These are phyloP conservation scores for Blastocystis sp. DNA, from an alignment of 352 stramenopile species.

Conservation along the genomic window DNA sequence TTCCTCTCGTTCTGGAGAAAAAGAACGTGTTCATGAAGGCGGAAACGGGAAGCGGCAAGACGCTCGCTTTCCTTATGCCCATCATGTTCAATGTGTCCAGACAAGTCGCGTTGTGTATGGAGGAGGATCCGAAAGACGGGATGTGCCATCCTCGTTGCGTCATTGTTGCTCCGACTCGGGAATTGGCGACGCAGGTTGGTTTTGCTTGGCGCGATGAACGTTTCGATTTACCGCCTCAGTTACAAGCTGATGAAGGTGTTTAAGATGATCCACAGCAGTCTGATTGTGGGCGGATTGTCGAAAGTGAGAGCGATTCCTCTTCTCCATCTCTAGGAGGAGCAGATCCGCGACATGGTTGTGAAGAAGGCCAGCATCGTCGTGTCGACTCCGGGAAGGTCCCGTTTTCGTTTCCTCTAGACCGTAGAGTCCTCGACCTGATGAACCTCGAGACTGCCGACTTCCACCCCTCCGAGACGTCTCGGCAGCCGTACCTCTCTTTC, in stretches of 20 bases:
- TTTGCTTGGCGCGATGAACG: background rate
- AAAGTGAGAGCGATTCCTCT: background rate
- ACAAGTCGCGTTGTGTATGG: conserved; percentile 58
- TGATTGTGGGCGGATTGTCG: conserved; percentile 8
- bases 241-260: conserved; percentile 42
- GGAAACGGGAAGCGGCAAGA: conserved; percentile 67
- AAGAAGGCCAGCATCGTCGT: background rate
- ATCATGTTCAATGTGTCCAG: conserved; percentile 66
- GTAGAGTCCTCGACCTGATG: conserved; percentile 1
- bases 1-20: conserved; percentile 60
- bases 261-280: background rate
- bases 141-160: conserved; percentile 61
- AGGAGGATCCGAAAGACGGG: conserved; percentile 58
- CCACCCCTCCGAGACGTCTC: background rate
- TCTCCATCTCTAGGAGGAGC: conserved; percentile 11
- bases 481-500: background rate
- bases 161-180: conserved; percentile 62
- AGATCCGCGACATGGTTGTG: background rate
- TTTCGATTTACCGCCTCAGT: conserved; percentile 9
- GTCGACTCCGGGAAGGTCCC: conserved; percentile 27
- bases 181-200: conserved; percentile 19
- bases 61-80: conserved; percentile 65
- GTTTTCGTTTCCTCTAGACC: background rate
- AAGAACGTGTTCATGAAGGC: conserved; percentile 63
- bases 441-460: background rate